Base-by-base conservation (phyloP, 176 grass and related monocot genomes). In the Otatea glauca region DNA sequence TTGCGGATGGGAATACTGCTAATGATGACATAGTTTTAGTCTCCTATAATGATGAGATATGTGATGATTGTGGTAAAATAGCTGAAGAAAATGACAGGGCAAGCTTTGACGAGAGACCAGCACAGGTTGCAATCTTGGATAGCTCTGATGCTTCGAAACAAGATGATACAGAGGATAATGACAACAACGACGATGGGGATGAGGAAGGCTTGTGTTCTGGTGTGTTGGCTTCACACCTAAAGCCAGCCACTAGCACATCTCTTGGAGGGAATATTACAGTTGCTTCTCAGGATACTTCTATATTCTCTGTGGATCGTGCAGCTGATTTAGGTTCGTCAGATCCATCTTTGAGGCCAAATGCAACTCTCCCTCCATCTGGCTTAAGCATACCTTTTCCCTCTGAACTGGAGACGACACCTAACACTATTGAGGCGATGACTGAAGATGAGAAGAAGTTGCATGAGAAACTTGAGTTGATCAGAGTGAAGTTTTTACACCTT, bases 401-500 rank as follows among this genome's bases (percentile, higher is more conserved):
- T 14, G 90, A 94, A 47, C 74, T 84, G 48, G 76, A 88, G 51
- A 75, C 85, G 60, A 49, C 75, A 42, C 82, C 81, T 64, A 80
- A 93, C 5, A 88, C 84, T 77, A 80, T 76, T 74, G 84, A 90
- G 32, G 88, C 90, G 25, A 88, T 92, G 91, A 88, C 76, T 23
- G 87, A 92, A 81, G 91, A 95, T 69, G 89, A 98, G 74, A 93
- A 86, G 76, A 92, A 86, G 35, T 72, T 98, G 66, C 91, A 93
- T 18, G 93, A 98, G 9, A 95, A 94, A 80, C 89, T 98, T 80
- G 89, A 98, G 69, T 83, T 86, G 50, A 89, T 98, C 27, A 73
- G 82, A 66, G 89, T 95, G 49, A 98, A 93, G 50, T 98, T 98
- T 77, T 78, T 98, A 45, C 91, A 89, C 35, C 83, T 98, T 74